These are phyloP conservation scores for Elasticomyces elasticus DNA, from an alignment of 495 filamentous ascomycete genomes.

Conservation along the genomic window DNA sequence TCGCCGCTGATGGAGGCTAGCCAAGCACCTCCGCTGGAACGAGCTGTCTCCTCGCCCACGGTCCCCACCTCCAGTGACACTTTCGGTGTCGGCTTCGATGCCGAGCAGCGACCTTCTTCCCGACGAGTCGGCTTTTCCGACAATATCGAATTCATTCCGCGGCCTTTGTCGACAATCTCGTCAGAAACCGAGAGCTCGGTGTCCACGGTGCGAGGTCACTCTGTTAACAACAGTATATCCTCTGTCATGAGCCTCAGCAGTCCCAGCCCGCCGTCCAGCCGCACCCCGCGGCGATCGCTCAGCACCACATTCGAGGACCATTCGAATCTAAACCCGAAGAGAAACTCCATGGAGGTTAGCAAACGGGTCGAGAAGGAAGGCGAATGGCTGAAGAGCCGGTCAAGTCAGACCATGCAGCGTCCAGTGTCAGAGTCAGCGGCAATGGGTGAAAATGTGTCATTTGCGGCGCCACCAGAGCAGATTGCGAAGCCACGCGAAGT, in stretches of 20 bases:
- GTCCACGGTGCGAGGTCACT: conserved; percentile 51
- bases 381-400: conserved; percentile 17
- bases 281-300: conserved; percentile 26
- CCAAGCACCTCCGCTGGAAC: conserved; percentile 1
- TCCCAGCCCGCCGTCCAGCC: conserved; percentile 28
- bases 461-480: conserved; percentile 1
- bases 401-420: conserved; percentile 21
- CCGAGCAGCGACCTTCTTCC: conserved; percentile 32
- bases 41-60: not conserved
- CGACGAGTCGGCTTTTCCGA: conserved; percentile 52
- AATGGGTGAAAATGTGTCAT: conserved; percentile 1
- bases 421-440: conserved; percentile 17
- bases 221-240: conserved; percentile 52
- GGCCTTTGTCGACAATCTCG: conserved; percentile 63
- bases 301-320: conserved; percentile 30
- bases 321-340: conserved; percentile 17
- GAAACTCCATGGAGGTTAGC: conserved; percentile 18
- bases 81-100: conserved; percentile 4
- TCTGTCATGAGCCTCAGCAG: conserved; percentile 45
- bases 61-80: not conserved
- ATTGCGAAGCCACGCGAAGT: conserved; percentile 30
- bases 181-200: conserved; percentile 62
- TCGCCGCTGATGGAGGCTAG: conserved; percentile 46
- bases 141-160: conserved; percentile 56
- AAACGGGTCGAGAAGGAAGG: conserved; percentile 21